These are phyloP conservation scores for Saccharum officinarum DNA, from an alignment of 176 grass and related monocot genomes.

Conservation along the genomic window DNA sequence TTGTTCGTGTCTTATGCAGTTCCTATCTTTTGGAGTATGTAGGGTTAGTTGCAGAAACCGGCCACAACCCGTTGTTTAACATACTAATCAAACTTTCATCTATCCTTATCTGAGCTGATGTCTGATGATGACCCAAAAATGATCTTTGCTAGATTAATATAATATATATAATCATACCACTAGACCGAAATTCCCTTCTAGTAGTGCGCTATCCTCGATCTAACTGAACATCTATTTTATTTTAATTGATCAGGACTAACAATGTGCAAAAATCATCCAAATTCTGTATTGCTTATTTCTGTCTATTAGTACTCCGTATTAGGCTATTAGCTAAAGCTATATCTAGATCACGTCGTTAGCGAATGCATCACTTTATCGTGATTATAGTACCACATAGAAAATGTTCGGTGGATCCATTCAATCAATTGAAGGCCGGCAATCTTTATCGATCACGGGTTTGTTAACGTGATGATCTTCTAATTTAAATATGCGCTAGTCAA, in stretches of 20 bases:
- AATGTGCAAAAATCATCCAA: background rate
- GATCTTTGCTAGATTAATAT: background rate
- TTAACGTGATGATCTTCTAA: background rate
- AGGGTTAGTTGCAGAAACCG: background rate
- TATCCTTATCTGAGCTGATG: background rate
- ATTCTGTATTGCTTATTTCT: background rate
- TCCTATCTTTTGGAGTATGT: background rate
- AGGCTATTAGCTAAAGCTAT: background rate
- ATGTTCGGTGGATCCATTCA: slow-evolving; percentile 27
- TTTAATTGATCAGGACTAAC: background rate
- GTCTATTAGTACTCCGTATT: background rate
- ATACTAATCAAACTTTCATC: background rate
- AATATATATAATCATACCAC: background rate
- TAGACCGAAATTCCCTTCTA: background rate
- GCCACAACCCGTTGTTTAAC: background rate
- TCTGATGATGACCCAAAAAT: background rate
- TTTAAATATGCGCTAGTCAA: background rate
- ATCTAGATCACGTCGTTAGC: background rate
- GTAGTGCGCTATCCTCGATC: background rate
- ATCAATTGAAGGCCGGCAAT: background rate
- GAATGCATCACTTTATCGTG: background rate
- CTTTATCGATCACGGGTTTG: background rate
- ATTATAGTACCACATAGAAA: background rate
- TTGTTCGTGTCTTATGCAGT: background rate
- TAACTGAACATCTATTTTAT: background rate